Evolutionary conservation across 768 basidiomycete genomes (phyloP).

Genomic region (Lactarius vividus): DNA sequence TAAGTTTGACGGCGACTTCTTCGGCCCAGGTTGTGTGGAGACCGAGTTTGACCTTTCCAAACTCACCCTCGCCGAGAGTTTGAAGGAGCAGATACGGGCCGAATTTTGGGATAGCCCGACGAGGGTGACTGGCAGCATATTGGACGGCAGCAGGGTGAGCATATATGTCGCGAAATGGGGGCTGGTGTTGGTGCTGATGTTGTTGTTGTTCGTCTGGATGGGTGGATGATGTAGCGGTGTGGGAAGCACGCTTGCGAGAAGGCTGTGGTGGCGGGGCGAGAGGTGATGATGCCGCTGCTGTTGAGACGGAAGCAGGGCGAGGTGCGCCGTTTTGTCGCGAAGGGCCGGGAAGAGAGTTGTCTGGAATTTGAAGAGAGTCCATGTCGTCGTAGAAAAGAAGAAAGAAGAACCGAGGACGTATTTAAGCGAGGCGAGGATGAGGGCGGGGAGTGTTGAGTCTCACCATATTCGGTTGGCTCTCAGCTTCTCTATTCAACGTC

Average conservation of each 20-base stretch:
- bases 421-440: not conserved
- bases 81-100: conserved; percentile 95
- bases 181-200: conserved; percentile 26
- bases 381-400: conserved; percentile 26
- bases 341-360: conserved; percentile 42
- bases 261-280: conserved; percentile 38
- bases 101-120: conserved; percentile 87
- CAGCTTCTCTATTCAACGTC: not conserved
- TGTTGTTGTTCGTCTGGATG: conserved; percentile 40
- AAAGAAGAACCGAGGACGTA: not conserved
- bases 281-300: conserved; percentile 49
- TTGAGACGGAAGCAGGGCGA: conserved; percentile 60
- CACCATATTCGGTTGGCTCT: not conserved
- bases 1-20: conserved; percentile 98
- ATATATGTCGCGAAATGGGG: conserved; percentile 69
- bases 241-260: conserved; percentile 65
- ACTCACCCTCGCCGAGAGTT: conserved; percentile 97
- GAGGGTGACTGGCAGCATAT: conserved; percentile 79
- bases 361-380: conserved; percentile 46
- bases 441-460: not conserved
- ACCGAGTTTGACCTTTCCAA: conserved; percentile 98
- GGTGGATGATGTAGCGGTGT: conserved; percentile 58
- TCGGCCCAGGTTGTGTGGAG: conserved; percentile 91
- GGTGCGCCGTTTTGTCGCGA: conserved; percentile 43
- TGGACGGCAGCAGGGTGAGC: conserved; percentile 81